Evolutionary conservation across 495 filamentous ascomycete species (phyloP), one percentile per base, ranked within the genome.

Genomic region (Pyronema domesticum): DNA sequence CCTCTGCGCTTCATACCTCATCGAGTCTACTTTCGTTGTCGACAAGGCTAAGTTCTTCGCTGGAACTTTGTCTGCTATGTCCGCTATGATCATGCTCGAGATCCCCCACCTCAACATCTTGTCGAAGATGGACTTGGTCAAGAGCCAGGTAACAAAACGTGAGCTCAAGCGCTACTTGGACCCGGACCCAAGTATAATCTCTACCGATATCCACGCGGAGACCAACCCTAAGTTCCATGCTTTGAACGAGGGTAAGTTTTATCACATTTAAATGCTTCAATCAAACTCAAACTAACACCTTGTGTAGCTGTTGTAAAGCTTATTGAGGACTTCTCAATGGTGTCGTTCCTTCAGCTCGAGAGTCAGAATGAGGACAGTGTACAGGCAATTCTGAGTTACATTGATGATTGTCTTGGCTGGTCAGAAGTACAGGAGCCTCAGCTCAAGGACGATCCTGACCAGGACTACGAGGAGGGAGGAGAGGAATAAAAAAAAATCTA

Each of bases 311-410:
- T 98, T 17, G 91, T 83, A 10, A 77, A 81, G 50, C 69, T 98
- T 53, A 89, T 98, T 54, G 91, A 96, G 68, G 88, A 83, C 67
- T 98, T 95, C 68, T 93, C 88, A 68, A 94, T 98, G 86, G 89
- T 98, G 4, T 91, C 81, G 15, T 98, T 91, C 65, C 71, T 95
- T 39, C 82, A 87, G 71, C 70, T 98, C 36, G 84, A 96, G 64
- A 85, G 78, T 46, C 84, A 89, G 60, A 81, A 95, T 59, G 91
- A 95, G 68, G 91, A 98, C 58, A 95, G 89, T 65, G 84, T 98
- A 7, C 80, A 77, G 3, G 80, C 80, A 7, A 80, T 96, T n/a
- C 67, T 98, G 57, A 95, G 89, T 72, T 89, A 95, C 63, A 94
- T 98, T 59, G 91, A 98, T 57, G 89, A 98, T 72, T 82, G 83